Percentiles rank a stretch among this genome's conserved stretches.
phyloP scores from a whole-genome alignment of 2,329 filamentous ascomycete species.

The Sporothrix protearum region DNA sequence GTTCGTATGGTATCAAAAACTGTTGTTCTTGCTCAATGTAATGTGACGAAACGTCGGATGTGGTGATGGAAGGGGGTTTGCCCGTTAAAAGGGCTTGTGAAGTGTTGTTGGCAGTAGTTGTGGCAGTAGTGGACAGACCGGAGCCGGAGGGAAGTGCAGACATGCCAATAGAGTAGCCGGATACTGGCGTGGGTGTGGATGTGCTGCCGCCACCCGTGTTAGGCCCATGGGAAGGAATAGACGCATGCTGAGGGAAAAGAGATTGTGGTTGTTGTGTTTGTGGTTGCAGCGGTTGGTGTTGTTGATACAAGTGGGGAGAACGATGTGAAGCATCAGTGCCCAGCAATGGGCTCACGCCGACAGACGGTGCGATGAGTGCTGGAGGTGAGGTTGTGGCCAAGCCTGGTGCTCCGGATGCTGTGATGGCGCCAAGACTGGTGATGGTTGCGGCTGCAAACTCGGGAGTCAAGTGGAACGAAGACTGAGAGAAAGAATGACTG shows the following conservation, averaged over 20 bases:
- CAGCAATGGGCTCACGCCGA: not conserved
- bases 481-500: not conserved
- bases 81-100: not conserved
- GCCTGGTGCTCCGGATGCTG: not conserved
- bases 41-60: conserved; percentile 17
- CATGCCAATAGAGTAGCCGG: conserved; percentile 1
- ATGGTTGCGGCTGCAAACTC: not conserved
- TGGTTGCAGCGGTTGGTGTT: not conserved
- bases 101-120: not conserved
- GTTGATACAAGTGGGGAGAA: not conserved
- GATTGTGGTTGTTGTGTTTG: not conserved
- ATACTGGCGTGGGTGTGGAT: not conserved
- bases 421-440: not conserved
- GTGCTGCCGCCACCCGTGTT: not conserved
- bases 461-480: not conserved
- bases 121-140: not conserved
- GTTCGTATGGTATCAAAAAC: conserved; percentile 39
- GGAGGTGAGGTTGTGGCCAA: conserved; percentile 3
- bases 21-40: conserved; percentile 36
- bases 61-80: not conserved
- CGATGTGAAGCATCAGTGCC: conserved; percentile 11
- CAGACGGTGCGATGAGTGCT: not conserved
- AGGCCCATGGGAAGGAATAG: not conserved
- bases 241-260: not conserved
- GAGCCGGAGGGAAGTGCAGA: not conserved